Base-by-base conservation (phyloP, 331 rosid species). In the Phaseolus coccineus region DNA sequence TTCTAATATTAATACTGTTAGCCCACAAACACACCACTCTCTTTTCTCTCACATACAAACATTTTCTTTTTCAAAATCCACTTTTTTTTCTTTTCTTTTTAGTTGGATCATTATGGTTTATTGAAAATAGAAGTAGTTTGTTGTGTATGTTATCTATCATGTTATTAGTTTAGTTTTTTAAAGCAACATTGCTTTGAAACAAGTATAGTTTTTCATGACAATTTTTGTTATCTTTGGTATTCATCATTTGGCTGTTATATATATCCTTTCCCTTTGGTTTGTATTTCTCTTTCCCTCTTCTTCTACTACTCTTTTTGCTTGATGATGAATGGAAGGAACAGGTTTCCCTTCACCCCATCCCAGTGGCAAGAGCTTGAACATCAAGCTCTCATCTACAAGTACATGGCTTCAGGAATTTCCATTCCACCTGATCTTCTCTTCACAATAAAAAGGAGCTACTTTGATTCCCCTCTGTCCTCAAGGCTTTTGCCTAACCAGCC, bases 331-430 rank as follows among this genome's bases (percentile, higher is more conserved):
- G 87, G 81, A 56, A 84, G 86, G 82, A 88, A 56, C 89, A 88
- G 87, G 77, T 87, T 85, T 27, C 98, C 97, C 3, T 94, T 94
- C 67, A 90, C 94, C 30, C 90, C 91, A 30, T 65, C 90, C 71
- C 98, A 94, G 66, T 94, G 98, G 98, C 97, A 94, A 87, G 98
- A 94, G 86, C 98, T 94, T 50, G 98, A 94, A 55, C 97, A 89
- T 37, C 97, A 94, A 89, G 98, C 98, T 61, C 94, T 94, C 6
- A 86, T 94, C 66, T 94, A 82, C 87, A 94, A 94, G 86, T 90
- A 92, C 88, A 94, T 94, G 96, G 97, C 88, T 70, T 90, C 97
- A 7, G 98, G 96, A 28, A 83, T 89, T 31, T 89, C 97, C 28
- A 84, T 94, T 61, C 98, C 98, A 11, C 93, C 97, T 68, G 96